Evolutionary conservation across 31 red algal species (phyloP).

Genomic region (Odonthalia washingtoniensis): DNA sequence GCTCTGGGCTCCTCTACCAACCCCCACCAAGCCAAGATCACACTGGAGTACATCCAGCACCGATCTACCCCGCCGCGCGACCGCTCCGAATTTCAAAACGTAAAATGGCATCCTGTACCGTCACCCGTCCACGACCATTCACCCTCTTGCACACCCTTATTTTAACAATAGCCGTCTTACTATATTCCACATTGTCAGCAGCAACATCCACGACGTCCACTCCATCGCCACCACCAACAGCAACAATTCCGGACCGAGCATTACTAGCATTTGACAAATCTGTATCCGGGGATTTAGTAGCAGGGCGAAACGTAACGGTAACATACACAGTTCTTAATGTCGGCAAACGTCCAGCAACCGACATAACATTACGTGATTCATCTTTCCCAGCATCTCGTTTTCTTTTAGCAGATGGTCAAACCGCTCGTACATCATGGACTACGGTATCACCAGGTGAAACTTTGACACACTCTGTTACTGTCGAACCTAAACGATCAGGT

Average conservation of each 20-base stretch:
- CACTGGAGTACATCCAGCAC: no score
- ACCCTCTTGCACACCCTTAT: no score
- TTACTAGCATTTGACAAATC: constrained; percentile 37
- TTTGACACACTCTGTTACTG: not conserved
- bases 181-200: no score
- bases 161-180: no score
- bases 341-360: constrained; percentile 27
- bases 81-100: no score
- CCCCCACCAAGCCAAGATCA: no score
- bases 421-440: constrained; percentile 1
- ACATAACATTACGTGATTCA: constrained; percentile 46
- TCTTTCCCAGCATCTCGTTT: constrained; percentile 72
- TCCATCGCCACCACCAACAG: not conserved
- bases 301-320: constrained; percentile 38
- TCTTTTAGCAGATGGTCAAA: constrained; percentile 13
- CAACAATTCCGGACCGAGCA: constrained; percentile 16
- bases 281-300: constrained; percentile 41
- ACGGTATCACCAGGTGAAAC: constrained; percentile 15
- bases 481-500: constrained; percentile 46
- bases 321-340: constrained; percentile 46
- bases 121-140: no score
- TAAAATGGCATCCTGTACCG: no score
- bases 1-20: no score
- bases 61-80: no score
- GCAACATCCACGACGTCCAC: not conserved